These are phyloP conservation scores for Croton setiger DNA, from an alignment of 441 rosid genomes.

Conservation along the genomic window DNA sequence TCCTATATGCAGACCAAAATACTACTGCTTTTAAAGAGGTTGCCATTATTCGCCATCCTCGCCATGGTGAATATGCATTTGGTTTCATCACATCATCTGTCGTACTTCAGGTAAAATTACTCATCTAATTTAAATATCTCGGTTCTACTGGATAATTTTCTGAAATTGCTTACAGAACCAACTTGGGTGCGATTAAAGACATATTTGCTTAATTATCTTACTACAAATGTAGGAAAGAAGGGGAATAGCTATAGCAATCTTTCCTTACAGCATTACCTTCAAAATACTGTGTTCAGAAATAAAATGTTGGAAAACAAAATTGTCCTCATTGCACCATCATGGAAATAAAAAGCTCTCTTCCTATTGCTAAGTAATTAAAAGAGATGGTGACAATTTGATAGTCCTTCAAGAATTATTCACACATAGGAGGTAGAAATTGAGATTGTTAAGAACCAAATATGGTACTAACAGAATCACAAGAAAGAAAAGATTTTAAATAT, in stretches of 20 bases:
- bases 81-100: slow-evolving; percentile 93
- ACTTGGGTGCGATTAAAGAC: neutral
- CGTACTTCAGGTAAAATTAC: slow-evolving; percentile 61
- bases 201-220: neutral
- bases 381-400: slow-evolving; percentile 1
- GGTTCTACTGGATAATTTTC: neutral
- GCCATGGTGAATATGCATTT: slow-evolving; percentile 92
- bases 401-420: neutral
- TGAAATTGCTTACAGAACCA: slow-evolving; percentile 11
- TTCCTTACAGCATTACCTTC: neutral
- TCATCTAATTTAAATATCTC: neutral
- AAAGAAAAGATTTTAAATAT: neutral
- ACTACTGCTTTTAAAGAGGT: slow-evolving; percentile 93
- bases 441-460: neutral
- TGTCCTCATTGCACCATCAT: neutral
- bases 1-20: slow-evolving; percentile 95
- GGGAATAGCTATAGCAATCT: neutral
- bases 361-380: neutral
- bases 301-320: neutral
- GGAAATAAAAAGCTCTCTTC: slow-evolving; percentile 3
- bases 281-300: neutral
- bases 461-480: neutral
- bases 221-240: neutral
- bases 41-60: slow-evolving; percentile 95
- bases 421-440: neutral